phyloP scores from a whole-genome alignment of 257 asterid genomes.

The Lycium ferocissimum region DNA sequence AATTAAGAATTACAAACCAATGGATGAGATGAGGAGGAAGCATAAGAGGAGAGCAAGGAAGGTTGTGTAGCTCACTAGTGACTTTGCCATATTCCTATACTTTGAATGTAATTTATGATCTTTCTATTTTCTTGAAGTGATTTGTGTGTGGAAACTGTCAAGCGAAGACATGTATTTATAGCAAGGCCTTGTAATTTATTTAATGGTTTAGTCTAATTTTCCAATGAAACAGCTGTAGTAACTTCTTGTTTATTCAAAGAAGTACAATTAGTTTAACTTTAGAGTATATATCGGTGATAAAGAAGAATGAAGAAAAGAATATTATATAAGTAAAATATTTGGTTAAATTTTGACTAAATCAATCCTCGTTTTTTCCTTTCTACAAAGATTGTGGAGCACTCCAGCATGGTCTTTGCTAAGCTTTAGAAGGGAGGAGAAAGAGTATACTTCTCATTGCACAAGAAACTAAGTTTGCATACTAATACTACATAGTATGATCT shows the following conservation, averaged over 20 bases:
- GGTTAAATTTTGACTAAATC: not conserved
- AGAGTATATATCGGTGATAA: not conserved
- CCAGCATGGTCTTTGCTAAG: too few species aligned
- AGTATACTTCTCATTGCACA: not conserved
- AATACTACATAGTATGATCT: too few species aligned
- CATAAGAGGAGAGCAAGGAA: slow-evolving; percentile 17
- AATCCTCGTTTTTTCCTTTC: too few species aligned
- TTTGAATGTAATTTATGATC: not conserved
- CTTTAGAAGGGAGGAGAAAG: not conserved
- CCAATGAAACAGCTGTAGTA: not conserved
- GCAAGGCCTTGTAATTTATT: not conserved
- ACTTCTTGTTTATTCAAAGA: not conserved
- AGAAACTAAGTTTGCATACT: not conserved
- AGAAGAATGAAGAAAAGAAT: not conserved
- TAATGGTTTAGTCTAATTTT: not conserved
- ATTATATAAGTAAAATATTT: too few species aligned
- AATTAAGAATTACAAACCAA: not conserved
- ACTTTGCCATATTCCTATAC: not conserved
- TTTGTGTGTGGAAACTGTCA: not conserved
- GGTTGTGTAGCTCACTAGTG: not conserved
- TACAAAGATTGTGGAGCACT: too few species aligned
- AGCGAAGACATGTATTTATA: not conserved
- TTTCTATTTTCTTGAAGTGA: not conserved
- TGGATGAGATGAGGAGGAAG: not conserved
- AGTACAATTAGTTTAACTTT: not conserved